Evolutionary conservation across 2,329 filamentous ascomycete species (phyloP).

Genomic region (Podosphaera leucotricha): DNA sequence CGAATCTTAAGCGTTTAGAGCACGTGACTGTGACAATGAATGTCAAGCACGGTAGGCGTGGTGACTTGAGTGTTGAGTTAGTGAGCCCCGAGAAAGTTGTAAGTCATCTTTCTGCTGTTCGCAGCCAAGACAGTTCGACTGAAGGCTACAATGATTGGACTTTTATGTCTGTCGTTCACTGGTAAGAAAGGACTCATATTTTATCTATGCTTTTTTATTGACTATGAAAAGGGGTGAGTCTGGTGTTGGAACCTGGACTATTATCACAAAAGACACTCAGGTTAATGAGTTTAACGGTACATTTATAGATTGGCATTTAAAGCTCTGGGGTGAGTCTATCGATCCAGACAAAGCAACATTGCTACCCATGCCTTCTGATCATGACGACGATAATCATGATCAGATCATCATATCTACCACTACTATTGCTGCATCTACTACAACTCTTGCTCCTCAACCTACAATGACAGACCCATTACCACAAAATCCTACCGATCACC

Average conservation of each 20-base stretch:
- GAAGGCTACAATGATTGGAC: constrained; percentile 85
- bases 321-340: constrained; percentile 77
- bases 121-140: constrained; percentile 39
- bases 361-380: constrained; percentile 58
- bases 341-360: constrained; percentile 49
- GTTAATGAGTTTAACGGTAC: constrained; percentile 54
- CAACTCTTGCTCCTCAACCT: constrained; percentile 21
- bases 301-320: constrained; percentile 81
- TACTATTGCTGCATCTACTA: constrained; percentile 24
- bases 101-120: constrained; percentile 60
- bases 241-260: constrained; percentile 72
- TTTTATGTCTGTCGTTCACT: constrained; percentile 96
- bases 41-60: constrained; percentile 61
- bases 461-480: constrained; percentile 20
- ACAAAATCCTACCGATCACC: constrained; percentile 34
- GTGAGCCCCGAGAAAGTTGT: constrained; percentile 61
- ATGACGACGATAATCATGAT: constrained; percentile 67
- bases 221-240: constrained; percentile 50
- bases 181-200: constrained; percentile 28
- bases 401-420: constrained; percentile 36
- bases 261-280: constrained; percentile 66
- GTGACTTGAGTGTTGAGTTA: constrained; percentile 80
- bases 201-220: not conserved
- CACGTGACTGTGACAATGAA: constrained; percentile 98
- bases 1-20: constrained; percentile 70